These are phyloP conservation scores for Globisporangium recalcitrans DNA, from an alignment of 352 stramenopile genomes.

Conservation along the genomic window DNA sequence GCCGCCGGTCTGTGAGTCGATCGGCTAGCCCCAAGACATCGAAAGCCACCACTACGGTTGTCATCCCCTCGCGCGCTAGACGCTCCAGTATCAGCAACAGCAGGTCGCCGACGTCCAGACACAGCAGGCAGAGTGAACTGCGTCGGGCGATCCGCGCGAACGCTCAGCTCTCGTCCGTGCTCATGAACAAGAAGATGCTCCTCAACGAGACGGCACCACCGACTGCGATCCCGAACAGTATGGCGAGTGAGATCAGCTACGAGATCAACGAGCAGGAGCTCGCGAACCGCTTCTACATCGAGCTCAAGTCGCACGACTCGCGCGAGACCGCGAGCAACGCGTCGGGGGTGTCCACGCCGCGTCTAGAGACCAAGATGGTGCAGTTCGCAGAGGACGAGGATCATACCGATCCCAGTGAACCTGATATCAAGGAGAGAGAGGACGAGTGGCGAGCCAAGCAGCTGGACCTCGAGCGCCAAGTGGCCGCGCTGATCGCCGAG, in stretches of 20 bases:
- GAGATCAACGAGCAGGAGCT: conserved; percentile 12
- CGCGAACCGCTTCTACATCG: conserved; percentile 9
- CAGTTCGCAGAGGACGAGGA: neutral
- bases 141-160: conserved; percentile 3
- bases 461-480: conserved; percentile 13
- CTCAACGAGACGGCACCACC: neutral
- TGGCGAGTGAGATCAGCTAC: conserved; percentile 1
- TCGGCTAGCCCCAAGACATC: too few relatives aligned
- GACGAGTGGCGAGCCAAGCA: conserved; percentile 6
- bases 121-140: neutral
- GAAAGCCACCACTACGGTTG: neutral
- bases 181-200: conserved; percentile 15
- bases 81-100: conserved; percentile 7
- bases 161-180: conserved; percentile 13
- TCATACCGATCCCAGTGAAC: neutral
- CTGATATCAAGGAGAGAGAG: conserved; percentile 3
- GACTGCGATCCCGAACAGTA: neutral
- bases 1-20: neutral
- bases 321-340: conserved; percentile 2
- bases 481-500: conserved; percentile 13
- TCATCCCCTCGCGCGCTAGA: neutral
- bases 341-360: neutral
- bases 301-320: conserved; percentile 7
- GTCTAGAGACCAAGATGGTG: neutral
- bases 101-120: neutral